Evolutionary conservation across 176 grass and related monocot species (phyloP), one percentile per base, ranked within the genome.

Genomic region (Poa annua): DNA sequence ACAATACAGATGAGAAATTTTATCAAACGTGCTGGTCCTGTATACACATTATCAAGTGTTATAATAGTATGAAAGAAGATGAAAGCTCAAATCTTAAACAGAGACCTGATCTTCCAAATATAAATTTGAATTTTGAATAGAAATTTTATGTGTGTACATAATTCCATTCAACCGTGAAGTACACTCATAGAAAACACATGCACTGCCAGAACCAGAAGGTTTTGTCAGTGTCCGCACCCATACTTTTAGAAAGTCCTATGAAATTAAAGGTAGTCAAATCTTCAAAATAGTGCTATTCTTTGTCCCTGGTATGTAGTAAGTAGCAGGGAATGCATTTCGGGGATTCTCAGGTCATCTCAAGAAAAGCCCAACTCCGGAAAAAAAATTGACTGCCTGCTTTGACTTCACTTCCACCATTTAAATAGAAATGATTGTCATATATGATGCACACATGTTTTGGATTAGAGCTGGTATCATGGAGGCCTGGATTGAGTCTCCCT

Each of bases 141-240:
- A 6, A 38, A 61, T 20, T 83, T n/a, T 74, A 3, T 57, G 34
- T 62, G 16, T 63, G 41, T 38, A 50, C 39, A 24, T 21, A 53
- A 35, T 74, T 60, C 0, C 55, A 42, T 41, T 71, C 50, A 82
- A 64, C 6, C 44, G 81, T 82, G 4, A 71, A 76, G 8, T 14
- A 44, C 33, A 50, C 6, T 63, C 77, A 71, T 20, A 3, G 41
- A 38, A 9, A 52, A 52, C 38, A 26, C n/a, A 62, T 53, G n/a
- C 21, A 66, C 61, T 47, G 73, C 32, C 47, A 15, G 22, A 88
- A 61, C 32, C 47, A 15, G 22, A 88, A 61, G 52, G 41, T 62
- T 75, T 29, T 76, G 35, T 20, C 11, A 70, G 44, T 83, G 19
- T 60, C 54, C 7, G 22, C 41, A 77, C 20, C 19, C 72, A 32